Evolutionary conservation across 2,329 filamentous ascomycete species (phyloP), one percentile per base, ranked within the genome.

Genomic region (Aspergillus vadensis): DNA sequence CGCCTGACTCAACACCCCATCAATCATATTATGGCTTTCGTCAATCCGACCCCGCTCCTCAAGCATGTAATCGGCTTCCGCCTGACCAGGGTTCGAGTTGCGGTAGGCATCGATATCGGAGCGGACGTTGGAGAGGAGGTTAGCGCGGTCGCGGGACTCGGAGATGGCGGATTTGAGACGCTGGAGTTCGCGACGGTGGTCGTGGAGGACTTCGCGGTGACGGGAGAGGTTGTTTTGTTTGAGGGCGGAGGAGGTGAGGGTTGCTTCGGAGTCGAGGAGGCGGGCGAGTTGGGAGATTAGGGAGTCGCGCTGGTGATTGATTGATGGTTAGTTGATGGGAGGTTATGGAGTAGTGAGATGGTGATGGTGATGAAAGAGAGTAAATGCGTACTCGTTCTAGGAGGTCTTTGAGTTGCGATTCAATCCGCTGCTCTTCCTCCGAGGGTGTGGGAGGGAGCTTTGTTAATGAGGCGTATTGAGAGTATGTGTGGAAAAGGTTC

Each of bases 41-140:
- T 99, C 95, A 72, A 99, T 87, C 65, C 91, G 86, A 63, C 83
- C 81, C 55, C 95, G 86, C 83, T 99, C 95, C 69, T 91, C 90
- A 27, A 99, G 85, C 93, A 99, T 97, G 81, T 98, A 99, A 63
- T 99, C 94, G 50, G 92, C 92, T 79, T 98, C 95, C 57, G 89
- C 90, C 2, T 88, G 87, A 68, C 86, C 90, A 8, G 91, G 91
- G 74, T 96, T 95, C 59, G 86, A 87, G 53, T 89, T 86, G 57
- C 90, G 91, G 80, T 97, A 97, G 57, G 91, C 88, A 76, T 92
- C 86, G 76, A 98, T 98, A 76, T 99, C 95, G 70, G 90, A 90
- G 64, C 92, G 91, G 52, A 99, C 92, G 72, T 92, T 95, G 56
- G 88, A 90, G 58, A 99, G 87, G 32, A 99, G 87, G 77, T 98